Evolutionary conservation across 1,284 basidiomycete species (phyloP), one percentile per base, ranked within the genome.

Genomic region (Trichosporon sp.): DNA sequence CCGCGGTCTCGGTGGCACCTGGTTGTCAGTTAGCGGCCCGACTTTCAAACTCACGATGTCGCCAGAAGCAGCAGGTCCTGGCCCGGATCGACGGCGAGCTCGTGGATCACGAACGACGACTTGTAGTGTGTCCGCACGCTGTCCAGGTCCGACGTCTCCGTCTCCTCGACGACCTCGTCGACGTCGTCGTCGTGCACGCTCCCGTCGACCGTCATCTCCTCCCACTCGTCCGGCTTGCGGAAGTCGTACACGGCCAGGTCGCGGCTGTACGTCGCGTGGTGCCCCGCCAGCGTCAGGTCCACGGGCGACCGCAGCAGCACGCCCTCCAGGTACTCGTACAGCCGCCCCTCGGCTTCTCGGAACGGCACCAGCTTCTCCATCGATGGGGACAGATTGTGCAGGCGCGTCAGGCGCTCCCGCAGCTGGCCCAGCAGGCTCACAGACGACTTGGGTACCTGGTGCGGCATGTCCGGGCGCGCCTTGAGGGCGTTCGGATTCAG

Each of bases 401-500:
- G 81, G 15, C 81, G 72, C 1, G 76, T 77, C 15, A 81, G 63
- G 4, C 80, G 71, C 63, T 80, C 79, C 32, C 78, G 75, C 1
- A 84, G 72, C 12, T 73, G 72, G 8, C 70, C 56, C 6, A 82
- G 73, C n/a, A 84, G 72, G 25, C 72, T 65, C 11, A 78, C 75
- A 3, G 77, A 69, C 9, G 80, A 77, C 0, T 89, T 88, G 0
- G 83, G 81, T 21, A 75, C 69, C 21, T 76, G 75, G 29, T 72
- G 64, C 1, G 72, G 66, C 56, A 75, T 70, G 42, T 65, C 35
- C 8, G 71, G 66, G 15, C 68, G 60, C 7, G 75, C 72, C 6
- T 32, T 15, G 23, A 74, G 53, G 5, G 75, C 72, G 70, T 88
- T 89, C 13, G 80, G 78, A 64, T 83, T 82, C 15, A 89, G 87